Percentiles rank a stretch among this genome's conserved stretches.
phyloP scores from a whole-genome alignment of 78 protist species.

The Chrysochromulina tobinii region DNA sequence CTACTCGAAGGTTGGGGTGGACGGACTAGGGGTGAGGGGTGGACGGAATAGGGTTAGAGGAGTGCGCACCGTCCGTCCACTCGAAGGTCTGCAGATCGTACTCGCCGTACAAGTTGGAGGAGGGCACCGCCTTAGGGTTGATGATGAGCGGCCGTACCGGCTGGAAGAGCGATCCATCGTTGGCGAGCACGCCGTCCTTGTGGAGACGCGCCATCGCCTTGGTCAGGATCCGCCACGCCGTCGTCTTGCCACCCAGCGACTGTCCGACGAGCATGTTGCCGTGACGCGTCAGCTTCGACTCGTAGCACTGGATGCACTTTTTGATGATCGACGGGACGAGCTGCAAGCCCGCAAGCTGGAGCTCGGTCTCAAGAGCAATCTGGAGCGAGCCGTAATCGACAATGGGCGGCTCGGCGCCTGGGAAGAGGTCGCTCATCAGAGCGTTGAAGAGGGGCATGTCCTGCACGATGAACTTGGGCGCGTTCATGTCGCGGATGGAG shows the following conservation, averaged over 20 bases:
- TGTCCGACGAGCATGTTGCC: conserved; percentile 81
- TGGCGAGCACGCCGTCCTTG: not conserved
- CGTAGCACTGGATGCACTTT: conserved; percentile 75
- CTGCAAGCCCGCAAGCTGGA: conserved; percentile 42
- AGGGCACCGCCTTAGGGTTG: conserved; percentile 90
- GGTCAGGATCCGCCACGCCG: conserved; percentile 26
- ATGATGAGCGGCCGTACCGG: conserved; percentile 46
- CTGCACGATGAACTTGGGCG: conserved; percentile 83
- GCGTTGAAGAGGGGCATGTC: conserved; percentile 84
- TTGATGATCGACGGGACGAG: conserved; percentile 44
- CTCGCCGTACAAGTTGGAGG: conserved; percentile 82
- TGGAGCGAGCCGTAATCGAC: conserved; percentile 41
- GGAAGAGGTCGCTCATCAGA: conserved; percentile 85
- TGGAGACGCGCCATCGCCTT: conserved; percentile 48
- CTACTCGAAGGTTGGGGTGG: conserved; percentile 72
- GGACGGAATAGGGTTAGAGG: conserved; percentile 57
- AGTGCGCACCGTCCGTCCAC: conserved; percentile 80
- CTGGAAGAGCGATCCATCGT: not conserved
- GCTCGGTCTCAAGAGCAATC: conserved; percentile 31
- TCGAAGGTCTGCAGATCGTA: conserved; percentile 70
- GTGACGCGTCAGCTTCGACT: conserved; percentile 67
- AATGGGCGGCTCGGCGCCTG: conserved; percentile 36
- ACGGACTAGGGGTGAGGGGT: conserved; percentile 74
- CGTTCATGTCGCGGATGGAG: conserved; percentile 84
- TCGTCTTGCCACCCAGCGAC: conserved; percentile 70